Base-by-base conservation (phyloP, 495 filamentous ascomycete species). In the Apiosordaria backusii region DNA sequence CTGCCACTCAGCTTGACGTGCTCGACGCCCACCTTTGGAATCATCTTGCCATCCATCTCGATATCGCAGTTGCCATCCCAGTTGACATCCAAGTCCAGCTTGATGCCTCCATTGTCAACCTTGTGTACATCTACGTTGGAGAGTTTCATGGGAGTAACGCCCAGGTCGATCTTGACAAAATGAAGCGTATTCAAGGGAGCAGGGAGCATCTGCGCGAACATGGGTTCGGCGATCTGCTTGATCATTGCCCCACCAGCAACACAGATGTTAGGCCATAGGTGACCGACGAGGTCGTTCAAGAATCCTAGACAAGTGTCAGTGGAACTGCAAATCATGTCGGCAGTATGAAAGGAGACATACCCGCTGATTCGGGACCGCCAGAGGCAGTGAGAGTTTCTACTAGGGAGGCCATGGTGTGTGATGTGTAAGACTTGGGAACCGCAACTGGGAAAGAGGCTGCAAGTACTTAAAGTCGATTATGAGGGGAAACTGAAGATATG, bases 191-290 rank as follows among this genome's bases (percentile, higher is more conserved):
- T 68, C 10, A 82, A 71, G 0, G 75, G 76, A 15, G 74, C 69
- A 9, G 79, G 77, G 0, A 80, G 73, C 71, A 75, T 80, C 16
- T 66, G 66, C 16, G 67, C 72, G 58, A 82, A 78, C 72, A 82
- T 77, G 55, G 76, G 77, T 52, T 80, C 75, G 53, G 70, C 78
- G 55, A 77, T 76, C 7, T 74, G 62, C 68, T 77, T 80, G 59
- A 69, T 74, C 70, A 78, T 79, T 26, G 71, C 69, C 70, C 71
- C 66, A 10, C 65, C 75, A 24, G 75, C 78, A 4, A 77, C 72
- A 50, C 62, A 68, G 65, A 80, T 77, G 62, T 82, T 79, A 53
- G 79, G 79, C 79, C 79, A 82, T 67, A 82, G 68, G 60, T 76
- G 75, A n/a, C 60, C 71, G 54, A 82, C 69, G 45, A 82, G 70